phyloP scores from a whole-genome alignment of 2,329 filamentous ascomycete genomes.

The Teratosphaeria epicoccoides region DNA sequence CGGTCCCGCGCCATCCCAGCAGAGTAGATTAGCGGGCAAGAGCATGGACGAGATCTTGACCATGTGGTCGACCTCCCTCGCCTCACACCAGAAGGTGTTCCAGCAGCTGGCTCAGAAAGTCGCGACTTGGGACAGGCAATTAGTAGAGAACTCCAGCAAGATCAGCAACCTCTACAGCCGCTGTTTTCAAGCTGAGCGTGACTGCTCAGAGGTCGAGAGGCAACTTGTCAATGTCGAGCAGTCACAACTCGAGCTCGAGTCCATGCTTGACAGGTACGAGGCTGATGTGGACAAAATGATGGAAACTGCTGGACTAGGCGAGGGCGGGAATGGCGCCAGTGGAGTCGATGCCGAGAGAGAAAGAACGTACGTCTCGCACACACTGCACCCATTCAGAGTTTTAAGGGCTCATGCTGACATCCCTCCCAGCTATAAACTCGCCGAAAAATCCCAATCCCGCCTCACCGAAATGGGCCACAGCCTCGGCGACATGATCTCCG shows the following conservation, averaged over 20 bases:
- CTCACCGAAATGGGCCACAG: constrained; percentile 91
- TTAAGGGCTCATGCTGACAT: constrained; percentile 14
- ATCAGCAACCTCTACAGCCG: constrained; percentile 86
- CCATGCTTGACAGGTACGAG: constrained; percentile 85
- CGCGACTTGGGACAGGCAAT: constrained; percentile 77
- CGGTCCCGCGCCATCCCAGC: constrained; percentile 65
- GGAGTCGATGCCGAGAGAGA: constrained; percentile 94
- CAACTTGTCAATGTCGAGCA: constrained; percentile 82
- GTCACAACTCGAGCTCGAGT: constrained; percentile 81
- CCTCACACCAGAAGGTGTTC: constrained; percentile 95
- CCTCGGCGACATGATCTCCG: constrained; percentile 90
- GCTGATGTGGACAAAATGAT: constrained; percentile 84
- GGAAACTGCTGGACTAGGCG: constrained; percentile 52
- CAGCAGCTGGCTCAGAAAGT: constrained; percentile 81
- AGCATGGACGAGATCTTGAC: constrained; percentile 99
- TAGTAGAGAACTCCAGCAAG: constrained; percentile 90
- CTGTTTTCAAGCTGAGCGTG: constrained; percentile 87
- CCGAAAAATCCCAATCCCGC: constrained; percentile 82
- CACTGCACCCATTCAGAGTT: background rate
- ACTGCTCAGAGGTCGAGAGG: constrained; percentile 85
- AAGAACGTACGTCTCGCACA: constrained; percentile 53
- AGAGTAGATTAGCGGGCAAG: constrained; percentile 91
- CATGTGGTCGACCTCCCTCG: constrained; percentile 86
- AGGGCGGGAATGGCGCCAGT: constrained; percentile 46
- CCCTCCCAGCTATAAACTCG: constrained; percentile 60